Conservation (phyloP, 345 rosid species). For the Linum trigynum region DNA sequence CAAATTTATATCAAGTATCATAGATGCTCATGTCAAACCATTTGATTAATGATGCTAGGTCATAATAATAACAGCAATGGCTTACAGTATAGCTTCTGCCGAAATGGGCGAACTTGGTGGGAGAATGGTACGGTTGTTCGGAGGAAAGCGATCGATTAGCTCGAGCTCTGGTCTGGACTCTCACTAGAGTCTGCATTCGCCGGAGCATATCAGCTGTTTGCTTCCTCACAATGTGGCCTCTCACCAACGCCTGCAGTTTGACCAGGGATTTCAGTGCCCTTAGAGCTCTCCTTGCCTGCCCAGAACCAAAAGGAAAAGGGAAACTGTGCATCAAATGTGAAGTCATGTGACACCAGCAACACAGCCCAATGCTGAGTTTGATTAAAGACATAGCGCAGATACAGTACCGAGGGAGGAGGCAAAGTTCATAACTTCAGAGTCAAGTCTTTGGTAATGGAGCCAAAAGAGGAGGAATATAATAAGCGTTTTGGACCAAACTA, state of each 20-base stretch:
- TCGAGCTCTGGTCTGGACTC: slow-evolving; percentile 24
- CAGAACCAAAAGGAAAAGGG: slow-evolving; percentile 9
- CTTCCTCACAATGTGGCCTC: slow-evolving; percentile 31
- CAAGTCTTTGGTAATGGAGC: no score
- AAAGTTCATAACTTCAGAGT: no score
- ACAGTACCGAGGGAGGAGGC: no score
- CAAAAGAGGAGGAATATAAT: no score
- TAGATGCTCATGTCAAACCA: no score
- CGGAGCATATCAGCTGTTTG: slow-evolving; percentile 29
- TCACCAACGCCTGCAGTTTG: slow-evolving; percentile 27
- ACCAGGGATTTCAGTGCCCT: slow-evolving; percentile 27
- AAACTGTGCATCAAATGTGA: neutral
- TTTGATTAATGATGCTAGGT: no score
- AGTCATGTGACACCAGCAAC: neutral
- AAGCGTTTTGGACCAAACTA: no score
- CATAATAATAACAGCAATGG: neutral
- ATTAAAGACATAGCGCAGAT: neutral
- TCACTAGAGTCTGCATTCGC: slow-evolving; percentile 26
- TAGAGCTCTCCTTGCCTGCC: slow-evolving; percentile 29
- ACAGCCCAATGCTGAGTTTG: neutral
- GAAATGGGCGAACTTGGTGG: slow-evolving; percentile 11
- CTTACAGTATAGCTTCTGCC: slow-evolving; percentile 17
- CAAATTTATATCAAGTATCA: no score
- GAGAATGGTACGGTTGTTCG: slow-evolving; percentile 10
- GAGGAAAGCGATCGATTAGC: slow-evolving; percentile 16